Evolutionary conservation across 257 asterid species (phyloP).

Genomic region (Solanum ossicruentum): DNA sequence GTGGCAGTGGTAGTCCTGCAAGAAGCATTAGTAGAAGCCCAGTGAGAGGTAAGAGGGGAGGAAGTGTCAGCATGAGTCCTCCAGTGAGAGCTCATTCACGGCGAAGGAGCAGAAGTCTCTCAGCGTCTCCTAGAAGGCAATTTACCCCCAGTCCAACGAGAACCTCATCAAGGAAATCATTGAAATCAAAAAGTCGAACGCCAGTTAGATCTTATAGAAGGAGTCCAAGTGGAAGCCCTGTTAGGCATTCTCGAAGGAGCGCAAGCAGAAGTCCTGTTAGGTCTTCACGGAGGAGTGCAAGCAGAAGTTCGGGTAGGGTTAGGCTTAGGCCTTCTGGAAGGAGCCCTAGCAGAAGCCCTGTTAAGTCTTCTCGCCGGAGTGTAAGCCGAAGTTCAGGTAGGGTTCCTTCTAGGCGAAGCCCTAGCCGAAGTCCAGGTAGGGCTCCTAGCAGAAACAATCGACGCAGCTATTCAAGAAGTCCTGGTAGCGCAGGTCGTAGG

Average conservation of each 20-base stretch:
- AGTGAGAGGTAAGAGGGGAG: constrained; percentile 34
- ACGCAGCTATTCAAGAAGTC: constrained; percentile 62
- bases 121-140: constrained; percentile 33
- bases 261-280: constrained; percentile 68
- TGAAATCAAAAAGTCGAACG: constrained; percentile 38
- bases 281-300: constrained; percentile 37
- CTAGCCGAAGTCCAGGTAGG: constrained; percentile 53
- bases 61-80: constrained; percentile 49
- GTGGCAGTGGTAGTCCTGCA: constrained; percentile 20
- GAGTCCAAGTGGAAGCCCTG: constrained; percentile 43
- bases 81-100: constrained; percentile 23
- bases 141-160: constrained; percentile 37
- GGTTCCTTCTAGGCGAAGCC: constrained; percentile 49
- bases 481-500: constrained; percentile 45
- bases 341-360: constrained; percentile 60
- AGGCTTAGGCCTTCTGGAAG: constrained; percentile 26
- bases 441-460: constrained; percentile 50
- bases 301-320: constrained; percentile 36
- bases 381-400: constrained; percentile 79
- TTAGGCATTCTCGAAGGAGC: constrained; percentile 54
- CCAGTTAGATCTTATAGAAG: constrained; percentile 43
- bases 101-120: constrained; percentile 21
- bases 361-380: constrained; percentile 44
- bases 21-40: constrained; percentile 32
- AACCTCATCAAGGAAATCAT: constrained; percentile 36